Conservation (phyloP, 2,329 filamentous ascomycete species). For the Simplicillium sp. region DNA sequence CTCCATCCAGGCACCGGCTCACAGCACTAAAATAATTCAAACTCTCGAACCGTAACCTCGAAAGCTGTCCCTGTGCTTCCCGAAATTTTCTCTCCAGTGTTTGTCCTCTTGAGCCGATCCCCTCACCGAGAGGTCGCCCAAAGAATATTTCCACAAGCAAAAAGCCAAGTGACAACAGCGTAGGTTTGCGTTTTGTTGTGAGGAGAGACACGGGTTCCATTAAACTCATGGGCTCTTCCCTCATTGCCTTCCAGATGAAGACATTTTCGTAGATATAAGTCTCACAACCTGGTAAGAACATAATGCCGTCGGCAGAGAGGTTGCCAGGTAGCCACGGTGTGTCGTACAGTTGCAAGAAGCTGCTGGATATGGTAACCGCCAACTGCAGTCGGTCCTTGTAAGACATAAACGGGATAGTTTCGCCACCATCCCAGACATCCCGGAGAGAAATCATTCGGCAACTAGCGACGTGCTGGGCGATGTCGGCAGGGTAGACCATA, state of each 20-base stretch:
- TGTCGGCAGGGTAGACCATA: too few relatives aligned
- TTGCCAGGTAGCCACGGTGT: neutral
- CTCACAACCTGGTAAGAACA: neutral
- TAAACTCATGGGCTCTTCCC: neutral
- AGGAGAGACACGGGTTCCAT: too few relatives aligned
- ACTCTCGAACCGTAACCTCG: neutral
- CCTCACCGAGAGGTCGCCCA: too few relatives aligned
- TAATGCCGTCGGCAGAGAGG: neutral
- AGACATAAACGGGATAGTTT: neutral
- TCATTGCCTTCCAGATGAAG: neutral
- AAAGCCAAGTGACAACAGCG: too few relatives aligned
- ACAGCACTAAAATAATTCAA: conserved; percentile 1
- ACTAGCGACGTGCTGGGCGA: too few relatives aligned
- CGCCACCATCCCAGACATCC: too few relatives aligned
- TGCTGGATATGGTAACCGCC: conserved; percentile 1
- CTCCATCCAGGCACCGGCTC: neutral
- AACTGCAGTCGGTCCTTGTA: conserved; percentile 1
- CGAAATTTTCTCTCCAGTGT: too few relatives aligned
- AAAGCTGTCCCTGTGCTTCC: too few relatives aligned
- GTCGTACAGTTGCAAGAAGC: neutral
- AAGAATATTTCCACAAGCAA: too few relatives aligned
- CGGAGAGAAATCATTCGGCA: too few relatives aligned
- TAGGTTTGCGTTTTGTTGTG: too few relatives aligned
- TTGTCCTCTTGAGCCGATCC: too few relatives aligned
- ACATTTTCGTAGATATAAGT: neutral